phyloP scores from a whole-genome alignment of 495 filamentous ascomycete genomes.

The Lophium mytilinum region DNA sequence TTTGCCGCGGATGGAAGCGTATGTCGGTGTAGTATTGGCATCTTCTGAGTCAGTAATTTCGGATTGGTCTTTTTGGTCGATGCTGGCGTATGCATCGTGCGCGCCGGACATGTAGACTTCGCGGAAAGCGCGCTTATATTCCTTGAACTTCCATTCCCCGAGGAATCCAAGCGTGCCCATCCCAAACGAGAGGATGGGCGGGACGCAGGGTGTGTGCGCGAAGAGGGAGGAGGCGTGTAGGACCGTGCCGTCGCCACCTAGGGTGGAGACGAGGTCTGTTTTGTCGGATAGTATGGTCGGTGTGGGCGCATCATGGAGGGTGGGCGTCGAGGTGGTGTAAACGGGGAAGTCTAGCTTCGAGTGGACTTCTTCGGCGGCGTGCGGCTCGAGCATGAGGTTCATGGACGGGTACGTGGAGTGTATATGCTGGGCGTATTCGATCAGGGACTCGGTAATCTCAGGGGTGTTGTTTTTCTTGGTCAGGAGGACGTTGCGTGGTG shows the following conservation, averaged over 20 bases:
- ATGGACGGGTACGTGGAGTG: slow-evolving; percentile 69
- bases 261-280: slow-evolving; percentile 75
- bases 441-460: slow-evolving; percentile 58
- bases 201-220: slow-evolving; percentile 68
- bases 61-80: slow-evolving; percentile 10
- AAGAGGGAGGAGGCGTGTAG: slow-evolving; percentile 87
- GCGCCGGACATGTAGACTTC: slow-evolving; percentile 92
- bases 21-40: slow-evolving; percentile 38
- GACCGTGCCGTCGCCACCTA: slow-evolving; percentile 95
- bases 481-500: slow-evolving; percentile 82
- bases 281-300: slow-evolving; percentile 46
- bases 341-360: slow-evolving; percentile 68
- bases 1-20: slow-evolving; percentile 69
- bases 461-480: slow-evolving; percentile 77
- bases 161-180: slow-evolving; percentile 95
- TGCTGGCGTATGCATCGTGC: slow-evolving; percentile 37
- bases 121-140: slow-evolving; percentile 82
- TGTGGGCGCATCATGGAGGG: background rate
- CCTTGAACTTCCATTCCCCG: slow-evolving; percentile 90
- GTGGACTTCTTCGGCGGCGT: slow-evolving; percentile 65
- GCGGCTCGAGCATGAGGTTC: slow-evolving; percentile 73
- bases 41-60: background rate
- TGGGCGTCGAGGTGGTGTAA: slow-evolving; percentile 43
- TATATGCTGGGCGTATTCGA: slow-evolving; percentile 78
- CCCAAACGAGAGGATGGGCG: slow-evolving; percentile 89